phyloP scores from a whole-genome alignment of 345 rosid species.

The Carallia pectinifolia region DNA sequence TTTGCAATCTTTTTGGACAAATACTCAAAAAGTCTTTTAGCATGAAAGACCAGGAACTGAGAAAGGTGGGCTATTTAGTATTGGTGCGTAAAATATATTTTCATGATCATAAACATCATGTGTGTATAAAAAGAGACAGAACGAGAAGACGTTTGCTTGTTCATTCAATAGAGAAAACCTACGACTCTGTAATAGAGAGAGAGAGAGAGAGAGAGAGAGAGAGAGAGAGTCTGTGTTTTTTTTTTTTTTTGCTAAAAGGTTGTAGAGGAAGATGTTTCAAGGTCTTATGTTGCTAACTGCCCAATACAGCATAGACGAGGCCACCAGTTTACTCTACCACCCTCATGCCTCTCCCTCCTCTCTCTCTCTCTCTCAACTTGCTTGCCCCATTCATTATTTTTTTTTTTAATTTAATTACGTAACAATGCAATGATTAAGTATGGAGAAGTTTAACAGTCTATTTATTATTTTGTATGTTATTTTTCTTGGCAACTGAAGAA shows the following conservation, averaged over 20 bases:
- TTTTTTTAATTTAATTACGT: background rate
- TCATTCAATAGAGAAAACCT: slow-evolving; percentile 22
- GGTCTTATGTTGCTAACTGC: slow-evolving; percentile 28
- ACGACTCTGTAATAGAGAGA: slow-evolving; percentile 14
- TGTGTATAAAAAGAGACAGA: background rate
- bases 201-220: slow-evolving; percentile 8
- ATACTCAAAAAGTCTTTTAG: background rate
- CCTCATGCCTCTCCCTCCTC: slow-evolving; percentile 26
- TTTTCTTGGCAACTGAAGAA: no score
- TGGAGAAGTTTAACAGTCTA: no score
- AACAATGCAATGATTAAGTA: no score
- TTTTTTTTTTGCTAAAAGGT: slow-evolving; percentile 19
- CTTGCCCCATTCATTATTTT: slow-evolving; percentile 22
- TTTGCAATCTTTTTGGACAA: background rate
- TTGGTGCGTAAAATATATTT: background rate
- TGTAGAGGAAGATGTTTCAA: slow-evolving; percentile 7
- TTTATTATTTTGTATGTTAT: no score
- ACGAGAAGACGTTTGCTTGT: background rate
- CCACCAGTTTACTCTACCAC: slow-evolving; percentile 44
- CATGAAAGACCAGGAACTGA: background rate
- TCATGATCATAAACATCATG: background rate
- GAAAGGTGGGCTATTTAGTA: background rate
- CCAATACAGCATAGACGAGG: slow-evolving; percentile 50
- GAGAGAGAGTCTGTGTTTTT: slow-evolving; percentile 8
- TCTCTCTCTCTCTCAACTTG: slow-evolving; percentile 44